These are phyloP conservation scores for Colletotrichum magnum DNA, from an alignment of 2,329 filamentous ascomycete species.

Conservation along the genomic window DNA sequence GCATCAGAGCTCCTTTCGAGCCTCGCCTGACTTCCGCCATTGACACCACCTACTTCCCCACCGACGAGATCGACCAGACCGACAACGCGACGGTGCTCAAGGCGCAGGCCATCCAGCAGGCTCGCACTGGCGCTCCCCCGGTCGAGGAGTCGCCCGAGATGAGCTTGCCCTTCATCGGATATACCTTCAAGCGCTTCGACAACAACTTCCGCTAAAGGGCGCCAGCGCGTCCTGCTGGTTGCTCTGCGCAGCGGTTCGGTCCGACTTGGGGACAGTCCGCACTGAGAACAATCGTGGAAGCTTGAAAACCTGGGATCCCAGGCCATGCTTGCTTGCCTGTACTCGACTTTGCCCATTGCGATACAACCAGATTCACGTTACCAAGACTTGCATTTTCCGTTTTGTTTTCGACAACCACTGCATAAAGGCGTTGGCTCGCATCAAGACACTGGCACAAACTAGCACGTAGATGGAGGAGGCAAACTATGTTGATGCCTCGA, in stretches of 20 bases:
- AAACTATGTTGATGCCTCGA: constrained; percentile 12
- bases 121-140: constrained; percentile 59
- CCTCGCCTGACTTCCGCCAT: constrained; percentile 93
- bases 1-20: constrained; percentile 96
- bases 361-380: constrained; percentile 35
- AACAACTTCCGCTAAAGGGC: constrained; percentile 72
- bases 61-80: constrained; percentile 97
- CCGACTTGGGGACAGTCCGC: background rate
- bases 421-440: constrained; percentile 39
- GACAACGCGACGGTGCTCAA: constrained; percentile 91
- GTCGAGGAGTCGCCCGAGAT: constrained; percentile 90
- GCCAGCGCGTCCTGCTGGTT: background rate
- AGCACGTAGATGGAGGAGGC: constrained; percentile 33
- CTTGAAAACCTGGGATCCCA: background rate
- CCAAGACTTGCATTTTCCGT: constrained; percentile 40
- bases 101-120: constrained; percentile 82
- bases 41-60: constrained; percentile 98
- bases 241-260: background rate
- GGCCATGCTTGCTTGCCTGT: constrained; percentile 12
- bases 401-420: constrained; percentile 36
- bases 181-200: constrained; percentile 97
- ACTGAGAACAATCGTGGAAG: background rate
- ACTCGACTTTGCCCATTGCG: constrained; percentile 31
- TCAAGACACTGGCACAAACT: constrained; percentile 37
- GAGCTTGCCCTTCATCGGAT: constrained; percentile 95